Base-by-base conservation (phyloP, 768 basidiomycete species). In the Mycena filopes region DNA sequence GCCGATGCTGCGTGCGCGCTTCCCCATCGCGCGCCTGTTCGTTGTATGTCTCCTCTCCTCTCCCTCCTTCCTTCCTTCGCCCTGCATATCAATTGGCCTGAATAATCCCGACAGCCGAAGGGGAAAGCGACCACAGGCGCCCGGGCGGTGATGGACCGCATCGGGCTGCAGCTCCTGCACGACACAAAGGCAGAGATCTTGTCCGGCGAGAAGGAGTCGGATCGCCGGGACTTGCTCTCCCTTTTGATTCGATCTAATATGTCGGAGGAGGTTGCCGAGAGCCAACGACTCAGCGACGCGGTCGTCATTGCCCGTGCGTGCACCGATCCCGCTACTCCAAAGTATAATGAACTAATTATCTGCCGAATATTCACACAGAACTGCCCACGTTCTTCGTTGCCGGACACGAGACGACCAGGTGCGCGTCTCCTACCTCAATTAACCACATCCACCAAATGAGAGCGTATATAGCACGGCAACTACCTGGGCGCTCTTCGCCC, bases 231-330 rank as follows among this genome's bases (percentile, higher is more conserved):
- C 70, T 60, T 86, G 11, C 70, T 86, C 20, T 81, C 79, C 7
- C 67, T 84, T 12, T 75, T 86, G 13, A 74, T 86, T 60, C 78
- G 75, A 56, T 83, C 84, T 7, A 87, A 86, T 70, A 77, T 85
- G 78, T 80, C 82, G 70, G 66, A 20, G 76, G 77, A 62, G 76
- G 21, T 45, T 6, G 31, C 63, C 5, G 87, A 3, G 75, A 81
- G 3, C 76, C 77, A 4, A 83, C 86, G 70, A 70, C 81, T n/a
- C 16, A 48, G 38, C 8, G 66, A 67, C 21, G 50, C n/a, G 1
- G 66, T 50, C 1, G 45, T 67, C 16, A 21, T 60, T 6, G 49
- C 60, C 12, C 66, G 65, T 67, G 23, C 18, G 65, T 55, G 18
- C 25, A n/a, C 12, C 12, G 33, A 7, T 7, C 33, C n/a, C 21